Conservation (phyloP, 805 yeast species). For the Myxozyma monticola region DNA sequence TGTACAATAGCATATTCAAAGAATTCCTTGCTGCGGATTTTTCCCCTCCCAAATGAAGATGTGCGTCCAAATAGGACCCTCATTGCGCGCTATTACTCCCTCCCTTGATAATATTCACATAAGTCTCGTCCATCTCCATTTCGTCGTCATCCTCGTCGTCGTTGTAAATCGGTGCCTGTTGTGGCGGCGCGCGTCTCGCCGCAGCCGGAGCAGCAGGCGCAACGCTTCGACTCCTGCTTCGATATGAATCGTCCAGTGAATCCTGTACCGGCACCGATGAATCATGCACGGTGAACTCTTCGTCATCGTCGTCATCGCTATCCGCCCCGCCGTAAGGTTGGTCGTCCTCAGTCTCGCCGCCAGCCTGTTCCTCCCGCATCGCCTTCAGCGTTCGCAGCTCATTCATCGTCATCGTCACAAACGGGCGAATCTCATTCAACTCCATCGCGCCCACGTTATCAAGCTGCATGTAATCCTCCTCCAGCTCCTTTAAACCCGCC, state of each 20-base stretch:
- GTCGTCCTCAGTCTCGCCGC: constrained; percentile 4
- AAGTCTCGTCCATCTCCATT: constrained; percentile 24
- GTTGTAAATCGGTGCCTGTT: constrained; percentile 6
- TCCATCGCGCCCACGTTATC: constrained; percentile 82
- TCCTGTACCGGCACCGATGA: neutral
- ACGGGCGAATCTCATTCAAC: constrained; percentile 84
- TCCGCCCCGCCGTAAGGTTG: constrained; percentile 6
- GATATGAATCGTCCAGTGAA: constrained; percentile 4
- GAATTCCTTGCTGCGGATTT: too few relatives aligned
- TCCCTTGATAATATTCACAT: constrained; percentile 5
- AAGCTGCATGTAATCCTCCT: constrained; percentile 78
- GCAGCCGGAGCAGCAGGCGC: constrained; percentile 2
- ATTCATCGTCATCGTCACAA: constrained; percentile 77
- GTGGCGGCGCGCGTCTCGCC: too few relatives aligned
- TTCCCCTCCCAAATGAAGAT: too few relatives aligned
- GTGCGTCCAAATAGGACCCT: too few relatives aligned
- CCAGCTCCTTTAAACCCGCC: constrained; percentile 72
- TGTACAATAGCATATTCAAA: too few relatives aligned
- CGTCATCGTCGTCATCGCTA: constrained; percentile 13
- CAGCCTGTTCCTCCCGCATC: constrained; percentile 30
- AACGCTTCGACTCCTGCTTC: constrained; percentile 6
- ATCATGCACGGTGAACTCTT: neutral
- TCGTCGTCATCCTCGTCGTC: constrained; percentile 19
- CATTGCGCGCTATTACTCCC: too few relatives aligned
- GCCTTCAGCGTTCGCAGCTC: constrained; percentile 61